Evolutionary conservation across 345 rosid genomes (phyloP).

Genomic region (Ceriops decandra): DNA sequence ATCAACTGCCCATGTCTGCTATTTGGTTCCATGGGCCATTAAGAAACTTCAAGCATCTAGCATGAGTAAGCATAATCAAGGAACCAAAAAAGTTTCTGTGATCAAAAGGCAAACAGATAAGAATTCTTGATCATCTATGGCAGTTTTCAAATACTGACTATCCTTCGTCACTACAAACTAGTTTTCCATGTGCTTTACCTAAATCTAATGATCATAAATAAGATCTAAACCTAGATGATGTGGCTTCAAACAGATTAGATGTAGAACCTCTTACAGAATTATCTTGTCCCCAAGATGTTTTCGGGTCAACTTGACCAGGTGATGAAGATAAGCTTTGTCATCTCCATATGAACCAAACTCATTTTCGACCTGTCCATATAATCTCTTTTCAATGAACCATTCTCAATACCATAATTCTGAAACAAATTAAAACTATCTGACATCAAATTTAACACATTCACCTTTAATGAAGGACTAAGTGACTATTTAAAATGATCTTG

Average conservation of each 20-base stretch:
- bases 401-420: not conserved
- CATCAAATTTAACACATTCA: not conserved
- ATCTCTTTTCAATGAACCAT: conserved; percentile 1
- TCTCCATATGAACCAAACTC: conserved; percentile 95
- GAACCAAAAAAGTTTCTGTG: too few relatives aligned
- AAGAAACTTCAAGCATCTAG: too few relatives aligned
- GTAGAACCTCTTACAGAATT: conserved; percentile 54
- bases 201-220: not conserved
- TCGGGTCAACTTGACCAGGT: conserved; percentile 58
- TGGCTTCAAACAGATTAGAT: not conserved
- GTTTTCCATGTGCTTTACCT: too few relatives aligned
- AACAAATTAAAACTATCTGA: conserved; percentile 14
- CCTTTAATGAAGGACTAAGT: not conserved
- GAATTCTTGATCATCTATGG: too few relatives aligned
- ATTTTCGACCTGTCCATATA: conserved; percentile 72
- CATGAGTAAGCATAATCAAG: too few relatives aligned
- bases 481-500: not conserved
- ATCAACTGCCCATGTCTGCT: too few relatives aligned
- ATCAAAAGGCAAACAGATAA: too few relatives aligned
- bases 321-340: conserved; percentile 75
- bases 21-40: too few relatives aligned
- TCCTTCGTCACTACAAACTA: too few relatives aligned
- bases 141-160: too few relatives aligned
- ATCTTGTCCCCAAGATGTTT: conserved; percentile 55
- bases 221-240: not conserved